Evolutionary conservation across 2,329 filamentous ascomycete genomes (phyloP), one percentile per base, ranked within the genome.

Genomic region (Sclerotinia nivalis): DNA sequence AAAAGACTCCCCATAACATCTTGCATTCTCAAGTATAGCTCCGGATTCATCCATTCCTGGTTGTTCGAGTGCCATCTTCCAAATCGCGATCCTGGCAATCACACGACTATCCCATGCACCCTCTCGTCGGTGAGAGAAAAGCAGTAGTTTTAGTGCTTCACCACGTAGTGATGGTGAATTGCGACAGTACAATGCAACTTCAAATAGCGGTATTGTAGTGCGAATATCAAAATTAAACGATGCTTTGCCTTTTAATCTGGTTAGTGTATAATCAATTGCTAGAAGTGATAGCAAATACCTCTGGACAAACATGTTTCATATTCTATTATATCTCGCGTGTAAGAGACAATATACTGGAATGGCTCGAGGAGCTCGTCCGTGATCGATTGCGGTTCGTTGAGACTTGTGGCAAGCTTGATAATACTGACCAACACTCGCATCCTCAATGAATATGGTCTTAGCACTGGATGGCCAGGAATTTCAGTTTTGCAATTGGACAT

Each of bases 101-200:
- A 74, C 61, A 5, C 72, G 34, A n/a, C 73, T 75, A 50, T 91
- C 88, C 87, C 88, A 91, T 83, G 91, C 88, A 54, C 87, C 88
- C 78, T 91, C 89, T 66, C 88, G 82, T 22, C 89, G 83, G 28
- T 87, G 84, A 73, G 86, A 88, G 72, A 84, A 87, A 66, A 83
- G 81, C 56, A 91, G 79, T 20, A 91, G 80, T 72, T 86, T 83
- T 60, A 91, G 88, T 18, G 89, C 89, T 74, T 86, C 84, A 13
- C 86, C 82, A 12, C 89, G 84, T 50, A 86, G 82, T 1, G 80
- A 72, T 0, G 83, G 82, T 18, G 45, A 69, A 69, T 89, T 84
- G 4, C 88, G 84, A 74, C 88, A 91, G 75, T 89, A 89, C 10
- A 87, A 89, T 9, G 87, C 88, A 20, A 89, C 85, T 4, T 89